Evolutionary conservation across 257 asterid genomes (phyloP), one percentile per base, ranked within the genome.

Genomic region (Solanum dulcamara): DNA sequence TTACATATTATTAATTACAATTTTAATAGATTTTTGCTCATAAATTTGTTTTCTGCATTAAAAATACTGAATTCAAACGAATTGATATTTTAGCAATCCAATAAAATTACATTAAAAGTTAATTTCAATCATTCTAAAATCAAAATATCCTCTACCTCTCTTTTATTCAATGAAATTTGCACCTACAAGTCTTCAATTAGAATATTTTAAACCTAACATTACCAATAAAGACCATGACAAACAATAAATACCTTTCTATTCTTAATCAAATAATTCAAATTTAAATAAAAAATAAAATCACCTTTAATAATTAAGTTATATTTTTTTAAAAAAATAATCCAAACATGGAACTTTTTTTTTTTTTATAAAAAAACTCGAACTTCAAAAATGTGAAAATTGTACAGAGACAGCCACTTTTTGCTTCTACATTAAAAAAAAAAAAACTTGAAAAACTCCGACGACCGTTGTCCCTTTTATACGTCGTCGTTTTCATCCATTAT

Each of bases 381-480:
- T 74, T 42, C 51, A 42, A 44, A 42, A 75, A 42, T 24, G 42
- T 24, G 59, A 26, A 68, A 77, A 77, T 77, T 44, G 37, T 48
- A 77, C 10, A 46, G 15, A 28, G 42, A 77, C 81, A 32, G 40
- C 62, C 40, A 46, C 62, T 46, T 77, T 46, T 68, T 30, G 22
- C 82, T 46, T 77, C 82, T 2, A 46, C 62, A 28, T 44, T 75
- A 42, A 6, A 64, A 9, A 1, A 6, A n/a, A 55, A 3, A 59
- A 71, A 71, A 40, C 80, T 84, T 77, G 40, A 50, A 44, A 66
- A 53, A 46, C 83, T 81, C 85, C 89, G 88, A 83, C 86, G 90
- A 84, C 88, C 83, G 32, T 42, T 46, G 83, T 88, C 80, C 53
- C 15, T 44, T 24, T 33, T 50, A 14, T 51, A 81, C 87, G 87